Percentiles rank a stretch among this genome's conserved stretches.
These are phyloP conservation scores for Fusarium papillatum DNA, from an alignment of 2,329 filamentous ascomycete species.

Conservation along the genomic window DNA sequence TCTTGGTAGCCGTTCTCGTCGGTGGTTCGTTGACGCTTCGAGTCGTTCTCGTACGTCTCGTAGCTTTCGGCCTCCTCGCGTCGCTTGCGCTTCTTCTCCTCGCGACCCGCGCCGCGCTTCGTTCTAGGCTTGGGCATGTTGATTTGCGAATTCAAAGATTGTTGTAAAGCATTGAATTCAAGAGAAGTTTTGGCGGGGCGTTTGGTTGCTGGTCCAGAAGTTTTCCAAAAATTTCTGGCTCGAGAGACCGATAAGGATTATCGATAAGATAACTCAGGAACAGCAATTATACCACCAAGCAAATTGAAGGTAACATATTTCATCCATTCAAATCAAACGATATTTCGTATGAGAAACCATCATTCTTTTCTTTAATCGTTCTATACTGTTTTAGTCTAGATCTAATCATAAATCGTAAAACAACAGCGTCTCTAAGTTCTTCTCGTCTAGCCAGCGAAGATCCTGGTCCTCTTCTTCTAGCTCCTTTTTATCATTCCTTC, in stretches of 20 bases:
- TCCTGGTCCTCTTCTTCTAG: background rate
- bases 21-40: slow-evolving; percentile 44
- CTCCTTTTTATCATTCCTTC: background rate
- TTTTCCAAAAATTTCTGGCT: slow-evolving; percentile 32
- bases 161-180: slow-evolving; percentile 4
- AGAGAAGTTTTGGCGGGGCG: slow-evolving; percentile 32
- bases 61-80: slow-evolving; percentile 44
- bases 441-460: background rate
- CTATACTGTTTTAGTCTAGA: background rate
- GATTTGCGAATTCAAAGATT: slow-evolving; percentile 17
- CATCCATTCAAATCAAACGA: background rate
- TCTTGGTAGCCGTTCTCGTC: slow-evolving; percentile 41
- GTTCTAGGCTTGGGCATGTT: slow-evolving; percentile 60
- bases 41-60: slow-evolving; percentile 36
- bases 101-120: slow-evolving; percentile 54
- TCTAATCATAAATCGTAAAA: background rate
- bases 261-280: slow-evolving; percentile 33
- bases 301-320: background rate
- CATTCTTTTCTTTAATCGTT: background rate
- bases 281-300: background rate
- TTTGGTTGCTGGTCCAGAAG: slow-evolving; percentile 17
- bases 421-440: background rate
- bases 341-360: background rate
- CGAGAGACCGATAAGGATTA: slow-evolving; percentile 3
- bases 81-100: slow-evolving; percentile 58